Percentiles rank a stretch among this genome's conserved stretches.
phyloP scores from a whole-genome alignment of 2,329 filamentous ascomycete species.

The Zopfia rhizophila region DNA sequence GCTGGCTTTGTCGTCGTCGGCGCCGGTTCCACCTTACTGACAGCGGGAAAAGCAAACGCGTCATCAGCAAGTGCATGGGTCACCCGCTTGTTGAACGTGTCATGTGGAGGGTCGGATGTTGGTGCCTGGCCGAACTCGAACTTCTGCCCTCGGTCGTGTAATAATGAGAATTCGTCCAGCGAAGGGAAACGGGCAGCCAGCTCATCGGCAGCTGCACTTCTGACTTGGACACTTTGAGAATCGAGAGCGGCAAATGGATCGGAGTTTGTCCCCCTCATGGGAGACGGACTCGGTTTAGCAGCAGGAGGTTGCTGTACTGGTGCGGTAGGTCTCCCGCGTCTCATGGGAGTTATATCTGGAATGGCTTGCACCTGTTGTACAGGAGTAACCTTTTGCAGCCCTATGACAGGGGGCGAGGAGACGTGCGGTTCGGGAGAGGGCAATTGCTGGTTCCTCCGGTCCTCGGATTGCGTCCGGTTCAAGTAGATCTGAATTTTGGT shows the following conservation, averaged over 20 bases:
- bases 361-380: constrained; percentile 76
- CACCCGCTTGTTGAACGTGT: constrained; percentile 72
- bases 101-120: constrained; percentile 57
- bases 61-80: constrained; percentile 84
- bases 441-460: constrained; percentile 68
- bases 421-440: constrained; percentile 65
- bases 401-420: constrained; percentile 71
- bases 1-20: constrained; percentile 37
- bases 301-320: constrained; percentile 55
- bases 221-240: constrained; percentile 63
- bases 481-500: constrained; percentile 58
- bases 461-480: constrained; percentile 70
- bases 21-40: constrained; percentile 37
- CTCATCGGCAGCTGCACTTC: constrained; percentile 74
- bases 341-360: constrained; percentile 93
- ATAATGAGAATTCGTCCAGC: constrained; percentile 88
- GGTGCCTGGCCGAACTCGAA: constrained; percentile 78
- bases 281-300: constrained; percentile 72
- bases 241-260: constrained; percentile 96
- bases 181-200: constrained; percentile 87
- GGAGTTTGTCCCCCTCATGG: constrained; percentile 72
- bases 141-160: constrained; percentile 84
- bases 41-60: constrained; percentile 71
- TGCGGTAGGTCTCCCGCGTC: constrained; percentile 78
- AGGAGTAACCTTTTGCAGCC: constrained; percentile 83